Conservation (phyloP, 2,329 filamentous ascomycete genomes). For the Endocalyx cinctus region DNA sequence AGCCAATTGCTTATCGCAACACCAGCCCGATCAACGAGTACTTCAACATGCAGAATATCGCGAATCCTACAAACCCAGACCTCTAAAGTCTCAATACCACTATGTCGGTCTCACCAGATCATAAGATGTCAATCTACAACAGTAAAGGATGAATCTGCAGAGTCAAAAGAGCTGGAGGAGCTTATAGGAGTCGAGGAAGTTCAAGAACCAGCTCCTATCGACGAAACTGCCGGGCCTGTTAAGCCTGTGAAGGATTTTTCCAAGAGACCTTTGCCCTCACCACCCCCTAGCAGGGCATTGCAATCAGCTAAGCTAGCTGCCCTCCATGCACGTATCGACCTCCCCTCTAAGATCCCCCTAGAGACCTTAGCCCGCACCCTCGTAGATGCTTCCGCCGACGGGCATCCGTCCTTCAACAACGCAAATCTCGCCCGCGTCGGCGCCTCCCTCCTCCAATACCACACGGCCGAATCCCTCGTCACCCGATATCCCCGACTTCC, state of each 20-base stretch:
- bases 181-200: too few relatives aligned
- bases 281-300: slow-evolving; percentile 60
- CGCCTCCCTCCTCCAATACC: slow-evolving; percentile 78
- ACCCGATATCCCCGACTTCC: slow-evolving; percentile 89
- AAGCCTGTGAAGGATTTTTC: too few relatives aligned
- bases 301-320: slow-evolving; percentile 86
- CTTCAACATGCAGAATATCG: slow-evolving; percentile 23
- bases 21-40: slow-evolving; percentile 40
- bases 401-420: slow-evolving; percentile 82
- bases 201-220: too few relatives aligned
- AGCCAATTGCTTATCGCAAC: slow-evolving; percentile 49
- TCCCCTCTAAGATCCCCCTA: slow-evolving; percentile 77
- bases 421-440: slow-evolving; percentile 76
- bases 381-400: slow-evolving; percentile 79
- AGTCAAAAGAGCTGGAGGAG: too few relatives aligned
- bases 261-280: slow-evolving; percentile 63
- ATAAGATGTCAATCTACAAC: slow-evolving; percentile 20
- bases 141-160: too few relatives aligned
- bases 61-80: slow-evolving; percentile 11
- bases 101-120: too few relatives aligned
- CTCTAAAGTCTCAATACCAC: too few relatives aligned
- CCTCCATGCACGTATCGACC: slow-evolving; percentile 80
- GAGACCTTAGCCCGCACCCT: slow-evolving; percentile 83
- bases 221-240: too few relatives aligned
- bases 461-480: slow-evolving; percentile 82